Base-by-base conservation (phyloP, 495 filamentous ascomycete species). In the Neurospora sp. region DNA sequence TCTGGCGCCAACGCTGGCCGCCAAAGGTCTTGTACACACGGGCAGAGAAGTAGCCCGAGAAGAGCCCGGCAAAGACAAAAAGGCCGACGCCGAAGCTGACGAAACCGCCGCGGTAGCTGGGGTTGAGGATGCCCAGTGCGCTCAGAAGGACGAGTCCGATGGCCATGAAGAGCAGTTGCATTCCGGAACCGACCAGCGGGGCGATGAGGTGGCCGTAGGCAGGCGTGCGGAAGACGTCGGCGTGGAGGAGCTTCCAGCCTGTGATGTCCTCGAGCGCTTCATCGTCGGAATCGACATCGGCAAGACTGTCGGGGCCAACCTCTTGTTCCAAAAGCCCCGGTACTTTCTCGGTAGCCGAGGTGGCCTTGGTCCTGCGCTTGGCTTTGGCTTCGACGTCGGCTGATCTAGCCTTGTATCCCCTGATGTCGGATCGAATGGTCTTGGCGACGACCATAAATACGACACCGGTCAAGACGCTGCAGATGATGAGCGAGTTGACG, bases 241-340 rank as follows among this genome's bases (percentile, higher is more conserved):
- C 93, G 77, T 98, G 94, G n/a, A 97, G 86, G 27, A 97, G 84
- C 78, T 97, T 98, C 94, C 94, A 98, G 45, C 94, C 94, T 22
- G 93, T 93, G 41, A 92, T 86, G 75, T 98, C 94, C 75, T 98
- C 94, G 3, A 93, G 79, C 6, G 84, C 80, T 74, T 97, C 94
- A 2, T 94, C 94, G 71, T 95, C 93, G 16, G 89, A 91, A 3
- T 86, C 87, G 8, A 86, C 76, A 59, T 94, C 92, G 31, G 74
- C 74, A 3, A 83, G 88, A 72, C 89, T 89, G 17, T 83, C 83
- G 40, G 82, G 86, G 72, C 89, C 89, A 17, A 82, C 84, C 12
- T 84, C 85, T 74, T 92, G 90, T 22, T 93, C 91, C 53, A 95
- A 81, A 7, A 94, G 83, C 8, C 90, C 88, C 27, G 53, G 53